Evolutionary conservation across 169 alveolate genomes (phyloP).

Genomic region (Plasmodium vinckei): DNA sequence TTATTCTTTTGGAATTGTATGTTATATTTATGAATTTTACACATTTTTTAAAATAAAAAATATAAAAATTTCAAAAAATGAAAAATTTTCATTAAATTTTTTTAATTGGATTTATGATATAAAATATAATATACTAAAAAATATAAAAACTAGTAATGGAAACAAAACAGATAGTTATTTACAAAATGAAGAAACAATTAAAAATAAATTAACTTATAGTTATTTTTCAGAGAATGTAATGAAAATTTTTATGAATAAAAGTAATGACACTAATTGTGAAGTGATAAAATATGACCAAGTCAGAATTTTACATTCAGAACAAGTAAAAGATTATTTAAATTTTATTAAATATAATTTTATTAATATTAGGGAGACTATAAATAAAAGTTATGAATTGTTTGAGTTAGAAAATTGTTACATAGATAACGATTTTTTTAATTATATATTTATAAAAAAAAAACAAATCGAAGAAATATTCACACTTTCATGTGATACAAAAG

Average conservation of each 20-base stretch:
- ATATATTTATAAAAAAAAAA: slow-evolving; percentile 4
- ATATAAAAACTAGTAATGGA: background rate
- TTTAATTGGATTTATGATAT: slow-evolving; percentile 48
- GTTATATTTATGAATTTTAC: slow-evolving; percentile 46
- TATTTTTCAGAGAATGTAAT: background rate
- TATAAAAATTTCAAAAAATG: slow-evolving; percentile 31
- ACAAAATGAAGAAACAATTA: slow-evolving; percentile 1
- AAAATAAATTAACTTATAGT: background rate
- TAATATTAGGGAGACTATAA: background rate
- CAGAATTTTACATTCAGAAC: background rate
- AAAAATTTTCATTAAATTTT: slow-evolving; percentile 30
- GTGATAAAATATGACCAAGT: background rate
- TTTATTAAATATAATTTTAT: background rate
- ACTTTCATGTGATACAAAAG: background rate
- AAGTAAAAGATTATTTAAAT: background rate
- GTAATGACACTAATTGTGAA: background rate
- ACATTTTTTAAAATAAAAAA: slow-evolving; percentile 41
- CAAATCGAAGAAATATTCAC: slow-evolving; percentile 1
- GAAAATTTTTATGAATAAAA: background rate
- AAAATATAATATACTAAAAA: slow-evolving; percentile 18
- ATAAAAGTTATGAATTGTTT: background rate
- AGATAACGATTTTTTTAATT: background rate
- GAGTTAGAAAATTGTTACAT: background rate
- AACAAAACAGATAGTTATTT: background rate
- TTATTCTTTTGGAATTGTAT: slow-evolving; percentile 43